These are phyloP conservation scores for Lathyrus sativus DNA, from an alignment of 306 rosid species.

Conservation along the genomic window DNA sequence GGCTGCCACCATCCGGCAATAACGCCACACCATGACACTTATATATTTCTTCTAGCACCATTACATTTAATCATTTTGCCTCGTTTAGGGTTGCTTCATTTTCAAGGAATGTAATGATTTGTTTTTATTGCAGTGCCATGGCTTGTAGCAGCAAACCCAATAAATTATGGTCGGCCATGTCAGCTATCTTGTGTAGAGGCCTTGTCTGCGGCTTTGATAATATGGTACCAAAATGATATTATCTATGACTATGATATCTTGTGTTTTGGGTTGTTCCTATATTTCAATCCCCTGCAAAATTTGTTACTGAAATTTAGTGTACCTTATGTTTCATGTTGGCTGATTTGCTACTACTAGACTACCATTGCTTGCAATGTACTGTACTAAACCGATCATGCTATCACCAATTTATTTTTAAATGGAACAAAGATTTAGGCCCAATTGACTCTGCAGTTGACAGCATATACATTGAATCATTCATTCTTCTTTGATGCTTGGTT, in stretches of 20 bases:
- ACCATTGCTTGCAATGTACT: constrained; percentile 13
- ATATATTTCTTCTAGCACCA: not conserved
- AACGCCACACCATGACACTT: constrained; percentile 19
- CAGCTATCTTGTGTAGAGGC: constrained; percentile 98
- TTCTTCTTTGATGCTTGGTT: constrained; percentile 23
- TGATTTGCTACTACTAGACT: constrained; percentile 9
- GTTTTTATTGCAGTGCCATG: constrained; percentile 75
- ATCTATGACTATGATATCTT: constrained; percentile 17
- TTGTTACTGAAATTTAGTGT: constrained; percentile 20
- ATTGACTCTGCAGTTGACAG: constrained; percentile 24
- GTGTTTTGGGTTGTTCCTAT: constrained; percentile 1
- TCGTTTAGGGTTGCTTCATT: constrained; percentile 26
- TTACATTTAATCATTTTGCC: constrained; percentile 12
- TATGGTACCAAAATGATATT: constrained; percentile 60
- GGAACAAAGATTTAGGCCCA: constrained; percentile 16
- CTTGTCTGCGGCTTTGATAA: constrained; percentile 85
- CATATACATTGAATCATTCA: not conserved
- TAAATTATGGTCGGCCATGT: constrained; percentile 95
- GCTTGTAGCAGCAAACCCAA: constrained; percentile 97
- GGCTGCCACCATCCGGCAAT: not conserved
- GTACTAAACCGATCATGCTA: constrained; percentile 15
- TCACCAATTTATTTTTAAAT: constrained; percentile 29
- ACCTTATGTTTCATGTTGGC: constrained; percentile 18
- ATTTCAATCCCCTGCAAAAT: not conserved
- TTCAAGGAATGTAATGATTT: constrained; percentile 22